Base-by-base conservation (phyloP, 2,329 filamentous ascomycete genomes). In the Hortaea werneckii region DNA sequence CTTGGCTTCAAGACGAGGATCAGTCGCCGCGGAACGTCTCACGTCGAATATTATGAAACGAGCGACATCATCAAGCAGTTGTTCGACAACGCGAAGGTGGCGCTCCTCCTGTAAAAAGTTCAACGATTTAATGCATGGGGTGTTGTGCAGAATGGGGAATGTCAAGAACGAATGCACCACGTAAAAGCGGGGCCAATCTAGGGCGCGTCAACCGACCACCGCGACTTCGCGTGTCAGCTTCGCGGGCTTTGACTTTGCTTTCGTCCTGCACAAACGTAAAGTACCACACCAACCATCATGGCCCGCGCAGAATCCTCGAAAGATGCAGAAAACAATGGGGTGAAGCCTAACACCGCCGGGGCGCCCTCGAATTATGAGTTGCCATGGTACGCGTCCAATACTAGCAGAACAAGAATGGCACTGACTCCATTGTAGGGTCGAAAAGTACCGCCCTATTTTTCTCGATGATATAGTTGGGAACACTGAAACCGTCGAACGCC, bases 391-490 rank as follows among this genome's bases (percentile, higher is more conserved):
- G 13, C 37, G 9, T 35, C n/a, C 32, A 9, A 12, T 35, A 12
- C 32, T 10, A 9, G 32, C 9, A 9, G 32, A 9, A 35, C 32
- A 12, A 10, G 32, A 35, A 35, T 3, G 8, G 34, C 41, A 9
- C 37, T 43, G 20, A 43, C n/a, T 9, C n/a, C 8, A n/a, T 8
- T 10, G 6, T 46, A 95, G 90, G 92, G 92, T 98, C 50, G 92
- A 98, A 69, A 98, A 98, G 67, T 98, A 96, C 71, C 79, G 92
- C 35, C 92, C 92, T 1, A 78, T 94, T 44, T 94, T 94, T 67
- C 80, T 98, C 29, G 88, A 96, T 69, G 90, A 98, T 70, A 83
- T 98, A 44, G 92, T 98, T 45, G 92, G 92, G 61, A 98, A 98
- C 67, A 94, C 87, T 13, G 92, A 98, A 66, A 98, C 92, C 1